Evolutionary conservation across 2,329 filamentous ascomycete species (phyloP).

Genomic region (Tolypocladium nubicola): DNA sequence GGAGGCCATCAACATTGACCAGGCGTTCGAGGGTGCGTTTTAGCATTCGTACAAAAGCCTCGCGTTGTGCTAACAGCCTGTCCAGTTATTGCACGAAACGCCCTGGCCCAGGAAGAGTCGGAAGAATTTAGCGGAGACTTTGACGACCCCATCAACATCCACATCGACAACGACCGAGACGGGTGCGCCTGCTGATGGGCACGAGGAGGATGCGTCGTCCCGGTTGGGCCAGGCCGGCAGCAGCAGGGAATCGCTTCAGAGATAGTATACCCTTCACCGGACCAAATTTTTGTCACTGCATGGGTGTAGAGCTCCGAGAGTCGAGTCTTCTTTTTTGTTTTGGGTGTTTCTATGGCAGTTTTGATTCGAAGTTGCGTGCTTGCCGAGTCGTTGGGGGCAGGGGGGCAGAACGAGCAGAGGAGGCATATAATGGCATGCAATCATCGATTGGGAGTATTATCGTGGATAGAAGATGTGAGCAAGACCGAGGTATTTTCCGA

Average conservation of each 20-base stretch:
- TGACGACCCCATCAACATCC: slow-evolving; percentile 95
- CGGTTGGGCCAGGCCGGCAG: neutral
- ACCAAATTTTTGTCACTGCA: slow-evolving; percentile 1
- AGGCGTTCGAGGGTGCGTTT: slow-evolving; percentile 53
- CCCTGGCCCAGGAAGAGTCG: slow-evolving; percentile 90
- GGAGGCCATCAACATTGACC: slow-evolving; percentile 96
- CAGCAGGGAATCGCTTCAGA: neutral
- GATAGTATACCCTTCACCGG: slow-evolving; percentile 1
- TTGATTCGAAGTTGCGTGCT: neutral
- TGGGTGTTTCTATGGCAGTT: slow-evolving; percentile 4
- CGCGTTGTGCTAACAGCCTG: neutral
- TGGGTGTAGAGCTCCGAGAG: slow-evolving; percentile 8
- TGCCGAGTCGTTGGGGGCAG: neutral
- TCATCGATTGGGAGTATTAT: neutral
- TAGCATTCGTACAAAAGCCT: neutral
- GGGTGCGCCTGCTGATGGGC: slow-evolving; percentile 74
- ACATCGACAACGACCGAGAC: slow-evolving; percentile 86
- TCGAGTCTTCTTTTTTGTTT: slow-evolving; percentile 6
- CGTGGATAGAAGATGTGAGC: neutral
- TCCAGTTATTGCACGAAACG: slow-evolving; percentile 88
- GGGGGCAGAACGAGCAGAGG: neutral
- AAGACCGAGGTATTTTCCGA: neutral
- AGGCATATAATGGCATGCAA: neutral
- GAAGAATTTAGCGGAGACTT: slow-evolving; percentile 97
- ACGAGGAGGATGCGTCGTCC: neutral